Evolutionary conservation across 1,284 basidiomycete genomes (phyloP).

Genomic region (Takashimella koratensis): DNA sequence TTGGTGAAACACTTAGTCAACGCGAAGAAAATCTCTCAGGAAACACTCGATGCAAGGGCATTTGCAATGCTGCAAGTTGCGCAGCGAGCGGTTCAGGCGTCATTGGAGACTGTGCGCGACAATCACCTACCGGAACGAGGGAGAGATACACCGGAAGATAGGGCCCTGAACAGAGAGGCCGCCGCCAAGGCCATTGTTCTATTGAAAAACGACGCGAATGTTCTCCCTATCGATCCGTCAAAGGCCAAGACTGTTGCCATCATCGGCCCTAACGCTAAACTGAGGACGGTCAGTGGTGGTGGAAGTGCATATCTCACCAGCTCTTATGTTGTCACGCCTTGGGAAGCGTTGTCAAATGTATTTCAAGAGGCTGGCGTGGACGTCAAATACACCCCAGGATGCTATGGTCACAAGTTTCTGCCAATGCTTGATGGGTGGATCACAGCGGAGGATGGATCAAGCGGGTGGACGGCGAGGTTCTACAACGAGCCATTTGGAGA

Average conservation of each 20-base stretch:
- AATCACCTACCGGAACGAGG: slow-evolving; percentile 48
- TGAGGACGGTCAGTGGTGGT: slow-evolving; percentile 55
- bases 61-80: no score
- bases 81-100: slow-evolving; percentile 21
- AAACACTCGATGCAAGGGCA: no score
- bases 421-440: slow-evolving; percentile 5
- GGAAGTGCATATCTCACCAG: slow-evolving; percentile 54
- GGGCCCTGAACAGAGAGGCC: slow-evolving; percentile 59
- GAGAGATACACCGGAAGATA: slow-evolving; percentile 17
- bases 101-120: slow-evolving; percentile 25
- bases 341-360: slow-evolving; percentile 52
- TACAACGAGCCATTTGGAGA: not conserved
- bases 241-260: slow-evolving; percentile 55
- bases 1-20: no score
- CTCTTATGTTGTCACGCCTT: slow-evolving; percentile 53
- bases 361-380: slow-evolving; percentile 34
- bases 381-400: slow-evolving; percentile 49
- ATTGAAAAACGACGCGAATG: slow-evolving; percentile 24
- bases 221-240: slow-evolving; percentile 21
- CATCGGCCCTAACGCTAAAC: slow-evolving; percentile 58
- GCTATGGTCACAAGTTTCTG: slow-evolving; percentile 4
- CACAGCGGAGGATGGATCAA: no score
- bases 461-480: slow-evolving; percentile 4
- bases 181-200: slow-evolving; percentile 64
- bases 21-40: no score